Base-by-base conservation (phyloP, 768 basidiomycete genomes). In the Leccinum ochraceum region DNA sequence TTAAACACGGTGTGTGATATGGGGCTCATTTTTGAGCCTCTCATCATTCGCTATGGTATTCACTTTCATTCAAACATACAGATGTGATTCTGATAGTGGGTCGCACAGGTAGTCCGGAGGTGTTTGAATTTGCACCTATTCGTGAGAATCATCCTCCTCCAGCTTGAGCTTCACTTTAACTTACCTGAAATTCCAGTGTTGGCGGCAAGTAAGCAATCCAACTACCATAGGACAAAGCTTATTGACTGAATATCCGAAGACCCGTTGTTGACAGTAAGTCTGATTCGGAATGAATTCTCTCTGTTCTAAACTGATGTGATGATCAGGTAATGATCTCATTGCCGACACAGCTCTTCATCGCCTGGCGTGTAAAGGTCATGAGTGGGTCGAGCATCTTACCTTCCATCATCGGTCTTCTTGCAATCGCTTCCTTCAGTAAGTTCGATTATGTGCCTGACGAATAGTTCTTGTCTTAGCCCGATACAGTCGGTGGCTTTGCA, bases 261-360 rank as follows among this genome's bases (percentile, higher is more conserved):
- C 63, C 81, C 82, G 4, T 71, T 77, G 2, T 65, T 78, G 65
- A 83, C 81, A 13, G 80, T 82, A 22, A 61, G 74, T 63, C 9
- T 34, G 4, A 20, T 37, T 30, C 30, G 16, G 39, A 30, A 49
- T 22, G 3, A 3, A 2, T 2, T 9, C 0, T 11, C 14, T 37
- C 4, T 1, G 7, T 32, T 59, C 28, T 1, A 3, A n/a, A 26
- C 46, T 57, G n/a, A 53, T 8, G 34, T 46, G 2, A 3, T 56
- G 20, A 11, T 30, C 50, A 82, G 81, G 80, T 76, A 4, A 74
- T 83, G 56, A 80, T 80, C 34, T 79, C 78, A 1, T 61, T 74
- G 6, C 63, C 77, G 11, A 80, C 81, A 3, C 82, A 84, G 57
- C 62, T 78, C 6, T 84, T 83, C 65, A 82, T 81, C 49, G 79